Conservation (phyloP, 2,329 filamentous ascomycete species). For the Albophoma yamanashiensis region DNA sequence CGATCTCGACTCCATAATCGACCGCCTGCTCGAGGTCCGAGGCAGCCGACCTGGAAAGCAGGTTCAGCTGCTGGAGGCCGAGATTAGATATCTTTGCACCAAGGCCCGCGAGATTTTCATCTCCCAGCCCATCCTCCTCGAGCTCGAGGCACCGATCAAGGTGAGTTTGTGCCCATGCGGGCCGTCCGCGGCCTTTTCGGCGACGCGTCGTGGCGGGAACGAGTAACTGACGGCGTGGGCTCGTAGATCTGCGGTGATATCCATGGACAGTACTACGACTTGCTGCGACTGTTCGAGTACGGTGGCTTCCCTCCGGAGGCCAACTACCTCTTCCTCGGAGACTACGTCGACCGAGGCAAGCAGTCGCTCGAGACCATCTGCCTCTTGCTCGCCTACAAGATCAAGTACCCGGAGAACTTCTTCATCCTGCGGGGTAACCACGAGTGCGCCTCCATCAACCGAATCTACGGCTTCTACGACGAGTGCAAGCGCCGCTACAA, state of each 20-base stretch:
- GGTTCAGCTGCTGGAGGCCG: constrained; percentile 89
- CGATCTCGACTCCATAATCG: constrained; percentile 98
- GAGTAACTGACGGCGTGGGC: constrained; percentile 2
- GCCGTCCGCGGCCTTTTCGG: neutral
- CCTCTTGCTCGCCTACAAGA: constrained; percentile 94
- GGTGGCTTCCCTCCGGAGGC: constrained; percentile 96
- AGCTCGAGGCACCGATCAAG: constrained; percentile 98
- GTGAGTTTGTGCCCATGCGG: constrained; percentile 38
- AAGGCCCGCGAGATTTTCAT: constrained; percentile 99
- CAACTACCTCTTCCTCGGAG: constrained; percentile 98
- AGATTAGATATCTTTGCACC: constrained; percentile 95
- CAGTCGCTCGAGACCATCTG: constrained; percentile 98
- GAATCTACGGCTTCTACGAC: constrained; percentile 99
- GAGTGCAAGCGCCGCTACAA: constrained; percentile 99
- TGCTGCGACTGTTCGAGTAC: constrained; percentile 94
- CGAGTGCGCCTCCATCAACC: constrained; percentile 97
- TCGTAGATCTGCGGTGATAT: constrained; percentile 95
- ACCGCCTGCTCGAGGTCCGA: constrained; percentile 92
- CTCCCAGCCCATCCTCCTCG: constrained; percentile 93
- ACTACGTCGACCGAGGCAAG: constrained; percentile 98
- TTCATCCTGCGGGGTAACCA: constrained; percentile 98
- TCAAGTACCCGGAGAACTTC: constrained; percentile 99
- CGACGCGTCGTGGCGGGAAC: neutral
- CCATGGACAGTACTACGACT: constrained; percentile 97
- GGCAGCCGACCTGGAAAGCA: constrained; percentile 97